A percentile compares a stretch with the other conserved stretches of the same genome.
phyloP scores from a whole-genome alignment of 495 filamentous ascomycete species.

The Trichoderma parareesei region DNA sequence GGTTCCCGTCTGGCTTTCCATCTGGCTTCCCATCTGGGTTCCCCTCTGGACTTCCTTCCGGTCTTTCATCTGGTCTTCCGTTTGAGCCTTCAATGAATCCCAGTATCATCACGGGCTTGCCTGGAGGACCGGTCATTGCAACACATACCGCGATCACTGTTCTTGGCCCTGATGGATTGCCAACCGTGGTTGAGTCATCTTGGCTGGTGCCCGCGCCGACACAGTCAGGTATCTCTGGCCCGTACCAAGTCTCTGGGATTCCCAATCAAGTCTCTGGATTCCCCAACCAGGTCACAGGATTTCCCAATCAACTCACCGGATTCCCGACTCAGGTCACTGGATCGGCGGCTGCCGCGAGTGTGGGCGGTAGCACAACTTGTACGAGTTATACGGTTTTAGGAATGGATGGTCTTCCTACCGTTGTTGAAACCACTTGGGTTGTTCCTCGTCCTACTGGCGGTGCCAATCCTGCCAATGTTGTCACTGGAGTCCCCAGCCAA shows the following conservation, averaged over 20 bases:
- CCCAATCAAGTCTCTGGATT: background rate
- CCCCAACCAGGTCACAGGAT: background rate
- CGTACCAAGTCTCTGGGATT: background rate
- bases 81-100: background rate
- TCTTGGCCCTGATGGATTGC: background rate
- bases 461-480: background rate
- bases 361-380: background rate
- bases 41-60: background rate
- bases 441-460: background rate
- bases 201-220: background rate
- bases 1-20: background rate
- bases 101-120: background rate
- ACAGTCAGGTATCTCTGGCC: background rate
- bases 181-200: background rate
- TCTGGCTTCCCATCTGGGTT: background rate
- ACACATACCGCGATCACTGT: background rate
- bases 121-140: background rate
- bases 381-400: background rate
- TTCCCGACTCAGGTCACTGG: background rate
- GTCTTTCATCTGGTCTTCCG: background rate
- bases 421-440: background rate
- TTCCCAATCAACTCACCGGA: background rate
- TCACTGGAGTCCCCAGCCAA: background rate
- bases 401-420: background rate
- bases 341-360: background rate